A percentile compares a stretch with the other conserved stretches of the same genome.
phyloP scores from a whole-genome alignment of 2,329 filamentous ascomycete species.

The Hymenoscyphus infarciens region DNA sequence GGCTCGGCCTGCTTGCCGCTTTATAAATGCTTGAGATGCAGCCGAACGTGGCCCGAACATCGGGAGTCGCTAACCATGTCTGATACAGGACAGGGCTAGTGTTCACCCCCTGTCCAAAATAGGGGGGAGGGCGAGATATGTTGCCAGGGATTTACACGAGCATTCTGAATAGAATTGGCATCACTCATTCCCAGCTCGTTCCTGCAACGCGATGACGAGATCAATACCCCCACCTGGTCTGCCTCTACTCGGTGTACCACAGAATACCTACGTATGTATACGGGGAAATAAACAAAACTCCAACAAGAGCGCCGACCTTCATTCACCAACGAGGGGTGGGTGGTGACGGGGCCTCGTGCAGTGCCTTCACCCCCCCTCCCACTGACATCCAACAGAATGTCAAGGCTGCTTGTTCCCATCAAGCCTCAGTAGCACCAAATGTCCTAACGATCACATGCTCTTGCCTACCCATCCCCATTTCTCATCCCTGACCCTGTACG shows the following conservation, averaged over 20 bases:
- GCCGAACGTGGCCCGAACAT: neutral
- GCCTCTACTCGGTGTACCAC: slow-evolving; percentile 7
- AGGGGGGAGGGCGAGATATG: neutral
- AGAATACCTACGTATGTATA: neutral
- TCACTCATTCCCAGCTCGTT: neutral
- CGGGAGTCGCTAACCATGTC: slow-evolving; percentile 11
- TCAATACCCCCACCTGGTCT: neutral
- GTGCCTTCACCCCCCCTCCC: neutral
- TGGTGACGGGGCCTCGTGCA: slow-evolving; percentile 14
- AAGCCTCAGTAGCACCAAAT: slow-evolving; percentile 11
- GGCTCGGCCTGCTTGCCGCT: neutral
- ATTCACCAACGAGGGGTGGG: neutral
- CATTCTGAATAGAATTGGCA: neutral
- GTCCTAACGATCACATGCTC: slow-evolving; percentile 12
- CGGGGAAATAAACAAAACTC: neutral
- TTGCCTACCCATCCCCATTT: slow-evolving; percentile 2
- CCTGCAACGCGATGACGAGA: neutral
- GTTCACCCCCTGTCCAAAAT: neutral
- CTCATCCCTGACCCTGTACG: neutral
- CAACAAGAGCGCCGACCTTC: slow-evolving; percentile 14
- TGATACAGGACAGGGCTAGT: slow-evolving; percentile 5
- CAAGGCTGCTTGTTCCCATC: slow-evolving; percentile 5
- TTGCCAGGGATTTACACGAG: neutral
- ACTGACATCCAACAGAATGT: slow-evolving; percentile 9
- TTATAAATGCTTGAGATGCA: neutral